Evolutionary conservation across 1,284 basidiomycete genomes (phyloP).

Genomic region (Puccinia coronata): DNA sequence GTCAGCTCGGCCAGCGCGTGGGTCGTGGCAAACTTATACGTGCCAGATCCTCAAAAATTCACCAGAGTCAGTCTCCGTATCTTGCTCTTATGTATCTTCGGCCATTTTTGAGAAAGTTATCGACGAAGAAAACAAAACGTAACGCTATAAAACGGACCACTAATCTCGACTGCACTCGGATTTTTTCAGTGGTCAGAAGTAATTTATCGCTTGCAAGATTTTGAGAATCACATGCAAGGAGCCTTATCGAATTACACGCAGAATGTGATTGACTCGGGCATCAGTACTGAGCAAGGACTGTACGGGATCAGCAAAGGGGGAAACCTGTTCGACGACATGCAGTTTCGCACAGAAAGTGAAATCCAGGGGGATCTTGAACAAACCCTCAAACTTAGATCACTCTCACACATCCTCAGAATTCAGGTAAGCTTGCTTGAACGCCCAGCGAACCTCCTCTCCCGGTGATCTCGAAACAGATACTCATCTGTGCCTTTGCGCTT

Average conservation of each 20-base stretch:
- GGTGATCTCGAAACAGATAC: not conserved
- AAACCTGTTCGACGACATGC: constrained; percentile 18
- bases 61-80: constrained; percentile 20
- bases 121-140: too few species aligned
- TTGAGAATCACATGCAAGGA: constrained; percentile 40
- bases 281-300: constrained; percentile 39
- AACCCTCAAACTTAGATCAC: constrained; percentile 43
- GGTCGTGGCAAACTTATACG: constrained; percentile 29
- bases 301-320: constrained; percentile 40
- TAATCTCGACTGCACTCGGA: not conserved
- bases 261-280: constrained; percentile 31
- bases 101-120: not conserved
- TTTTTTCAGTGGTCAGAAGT: constrained; percentile 41
- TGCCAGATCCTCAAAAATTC: constrained; percentile 47
- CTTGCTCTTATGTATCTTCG: too few species aligned
- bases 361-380: constrained; percentile 24
- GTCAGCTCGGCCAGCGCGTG: constrained; percentile 14
- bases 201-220: constrained; percentile 43
- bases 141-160: not conserved
- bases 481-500: not conserved
- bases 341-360: constrained; percentile 28
- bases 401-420: constrained; percentile 39
- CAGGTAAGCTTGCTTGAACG: constrained; percentile 32
- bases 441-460: too few species aligned
- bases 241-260: constrained; percentile 43